phyloP scores from a whole-genome alignment of 2,329 filamentous ascomycete genomes.

The Alternaria brassicicola region DNA sequence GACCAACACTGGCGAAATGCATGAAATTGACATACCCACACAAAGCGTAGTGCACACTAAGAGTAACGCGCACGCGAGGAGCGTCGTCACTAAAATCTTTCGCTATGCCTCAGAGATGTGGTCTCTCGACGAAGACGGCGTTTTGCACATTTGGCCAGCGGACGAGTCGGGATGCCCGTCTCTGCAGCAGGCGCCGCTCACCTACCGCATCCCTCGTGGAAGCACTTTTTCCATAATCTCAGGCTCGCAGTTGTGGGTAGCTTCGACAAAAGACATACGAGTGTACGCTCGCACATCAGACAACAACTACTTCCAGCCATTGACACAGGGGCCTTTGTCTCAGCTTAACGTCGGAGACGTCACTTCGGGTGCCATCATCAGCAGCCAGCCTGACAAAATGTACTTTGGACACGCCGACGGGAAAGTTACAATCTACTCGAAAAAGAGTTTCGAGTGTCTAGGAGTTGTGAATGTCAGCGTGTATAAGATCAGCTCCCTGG shows the following conservation, averaged over 20 bases:
- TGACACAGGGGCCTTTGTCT: slow-evolving; percentile 72
- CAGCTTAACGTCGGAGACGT: slow-evolving; percentile 82
- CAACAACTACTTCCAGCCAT: slow-evolving; percentile 73
- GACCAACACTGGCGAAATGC: slow-evolving; percentile 83
- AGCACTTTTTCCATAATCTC: slow-evolving; percentile 89
- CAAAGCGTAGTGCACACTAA: slow-evolving; percentile 74
- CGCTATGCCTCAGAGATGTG: slow-evolving; percentile 89
- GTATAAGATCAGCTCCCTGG: slow-evolving; percentile 91
- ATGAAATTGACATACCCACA: slow-evolving; percentile 82
- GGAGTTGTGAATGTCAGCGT: slow-evolving; percentile 83
- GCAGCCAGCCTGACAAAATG: slow-evolving; percentile 75
- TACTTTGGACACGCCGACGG: slow-evolving; percentile 94
- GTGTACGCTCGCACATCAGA: slow-evolving; percentile 77
- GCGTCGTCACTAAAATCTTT: slow-evolving; percentile 83
- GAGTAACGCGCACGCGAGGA: slow-evolving; percentile 73
- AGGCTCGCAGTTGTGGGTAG: slow-evolving; percentile 86
- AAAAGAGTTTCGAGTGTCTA: slow-evolving; percentile 76
- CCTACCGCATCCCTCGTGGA: slow-evolving; percentile 77
- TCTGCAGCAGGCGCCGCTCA: slow-evolving; percentile 74
- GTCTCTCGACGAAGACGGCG: slow-evolving; percentile 90
- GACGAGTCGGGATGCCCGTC: slow-evolving; percentile 77
- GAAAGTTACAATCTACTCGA: slow-evolving; percentile 92
- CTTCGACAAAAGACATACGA: slow-evolving; percentile 82
- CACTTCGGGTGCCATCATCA: slow-evolving; percentile 79
- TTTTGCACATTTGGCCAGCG: slow-evolving; percentile 84